Conservation (phyloP, 83 land plant genomes). For the Thuja plicata region DNA sequence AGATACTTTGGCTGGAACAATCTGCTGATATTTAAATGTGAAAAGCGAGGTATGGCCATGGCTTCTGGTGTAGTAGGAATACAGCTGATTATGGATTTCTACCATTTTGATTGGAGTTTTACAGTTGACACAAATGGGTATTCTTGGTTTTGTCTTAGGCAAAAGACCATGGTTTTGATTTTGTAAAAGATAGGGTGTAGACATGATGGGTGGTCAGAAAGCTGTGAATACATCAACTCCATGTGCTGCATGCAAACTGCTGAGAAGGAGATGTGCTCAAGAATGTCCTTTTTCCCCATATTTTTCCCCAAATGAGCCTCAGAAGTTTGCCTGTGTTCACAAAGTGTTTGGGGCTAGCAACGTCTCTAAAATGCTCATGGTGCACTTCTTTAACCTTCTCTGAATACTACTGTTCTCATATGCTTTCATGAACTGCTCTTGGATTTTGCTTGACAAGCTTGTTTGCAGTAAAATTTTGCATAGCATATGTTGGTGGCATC, state of each 20-base stretch:
- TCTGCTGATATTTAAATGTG: background rate
- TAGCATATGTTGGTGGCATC: too few relatives aligned
- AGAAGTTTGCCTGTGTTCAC: conserved; percentile 9
- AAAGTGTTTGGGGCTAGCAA: conserved; percentile 11
- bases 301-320: conserved; percentile 9
- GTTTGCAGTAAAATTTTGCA: too few relatives aligned
- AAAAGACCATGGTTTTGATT: background rate
- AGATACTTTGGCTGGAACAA: background rate
- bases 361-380: conserved; percentile 16
- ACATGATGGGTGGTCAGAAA: conserved; percentile 9
- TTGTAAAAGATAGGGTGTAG: background rate
- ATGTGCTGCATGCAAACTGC: conserved; percentile 10
- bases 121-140: background rate
- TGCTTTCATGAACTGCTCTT: too few relatives aligned
- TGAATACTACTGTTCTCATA: too few relatives aligned
- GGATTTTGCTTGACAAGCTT: too few relatives aligned
- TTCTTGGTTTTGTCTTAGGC: background rate
- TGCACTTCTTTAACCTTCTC: background rate
- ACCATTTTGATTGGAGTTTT: background rate
- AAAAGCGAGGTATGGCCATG: background rate
- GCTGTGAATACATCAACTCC: conserved; percentile 13
- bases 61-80: background rate
- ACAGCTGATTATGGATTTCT: background rate
- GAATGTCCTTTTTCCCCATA: conserved; percentile 10
- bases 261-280: conserved; percentile 13